Evolutionary conservation across 2,329 filamentous ascomycete species (phyloP).

Genomic region (Colletotrichum sojae): DNA sequence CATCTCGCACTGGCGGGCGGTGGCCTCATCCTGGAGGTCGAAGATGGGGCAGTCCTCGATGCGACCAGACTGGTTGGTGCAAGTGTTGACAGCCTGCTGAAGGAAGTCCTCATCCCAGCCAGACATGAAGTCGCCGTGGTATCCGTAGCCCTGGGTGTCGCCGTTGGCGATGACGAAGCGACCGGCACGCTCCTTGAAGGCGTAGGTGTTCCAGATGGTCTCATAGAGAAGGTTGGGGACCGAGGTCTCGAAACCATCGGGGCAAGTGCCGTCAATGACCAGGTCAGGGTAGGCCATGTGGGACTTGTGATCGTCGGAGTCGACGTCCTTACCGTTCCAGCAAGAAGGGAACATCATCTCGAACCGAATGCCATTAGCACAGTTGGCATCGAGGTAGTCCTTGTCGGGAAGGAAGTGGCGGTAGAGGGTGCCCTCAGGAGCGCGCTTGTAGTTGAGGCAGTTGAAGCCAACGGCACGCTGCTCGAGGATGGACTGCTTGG

Average conservation of each 20-base stretch:
- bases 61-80: conserved; percentile 78
- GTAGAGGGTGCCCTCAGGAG: conserved; percentile 80
- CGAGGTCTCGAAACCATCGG: conserved; percentile 75
- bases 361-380: conserved; percentile 83
- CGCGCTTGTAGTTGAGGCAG: conserved; percentile 84
- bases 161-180: conserved; percentile 84
- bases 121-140: conserved; percentile 85
- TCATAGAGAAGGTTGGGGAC: conserved; percentile 86
- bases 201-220: conserved; percentile 83
- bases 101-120: conserved; percentile 82
- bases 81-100: conserved; percentile 79
- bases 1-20: conserved; percentile 74
- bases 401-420: conserved; percentile 89
- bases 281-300: conserved; percentile 85
- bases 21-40: conserved; percentile 73
- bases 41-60: conserved; percentile 85
- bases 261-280: conserved; percentile 84
- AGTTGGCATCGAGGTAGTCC: conserved; percentile 83
- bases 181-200: conserved; percentile 74
- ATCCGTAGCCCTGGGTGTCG: conserved; percentile 81
- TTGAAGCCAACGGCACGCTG: conserved; percentile 95
- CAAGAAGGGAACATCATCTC: conserved; percentile 92
- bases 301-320: conserved; percentile 68
- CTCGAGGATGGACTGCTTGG: conserved; percentile 75
- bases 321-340: conserved; percentile 81